Evolutionary conservation across 495 filamentous ascomycete species (phyloP).

Genomic region (Podospora australis): DNA sequence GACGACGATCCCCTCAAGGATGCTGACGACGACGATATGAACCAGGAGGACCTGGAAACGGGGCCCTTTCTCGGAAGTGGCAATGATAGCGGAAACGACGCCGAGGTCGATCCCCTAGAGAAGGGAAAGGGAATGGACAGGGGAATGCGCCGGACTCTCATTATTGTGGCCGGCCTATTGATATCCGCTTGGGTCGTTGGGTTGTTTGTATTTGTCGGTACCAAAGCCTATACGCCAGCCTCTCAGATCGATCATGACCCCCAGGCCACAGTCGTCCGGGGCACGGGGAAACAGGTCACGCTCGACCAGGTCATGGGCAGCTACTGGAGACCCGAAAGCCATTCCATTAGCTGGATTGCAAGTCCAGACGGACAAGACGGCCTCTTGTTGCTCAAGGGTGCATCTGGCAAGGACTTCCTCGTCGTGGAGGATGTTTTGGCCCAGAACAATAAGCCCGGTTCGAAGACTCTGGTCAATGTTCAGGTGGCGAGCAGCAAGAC

Average conservation of each 20-base stretch:
- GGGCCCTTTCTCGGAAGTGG: slow-evolving; percentile 38
- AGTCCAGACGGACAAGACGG: slow-evolving; percentile 83
- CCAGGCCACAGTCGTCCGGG: slow-evolving; percentile 54
- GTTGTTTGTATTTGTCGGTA: slow-evolving; percentile 64
- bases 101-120: slow-evolving; percentile 5
- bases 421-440: slow-evolving; percentile 80
- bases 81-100: slow-evolving; percentile 10
- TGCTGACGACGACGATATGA: slow-evolving; percentile 32
- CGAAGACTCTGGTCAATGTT: slow-evolving; percentile 25
- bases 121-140: slow-evolving; percentile 47
- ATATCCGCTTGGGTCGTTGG: slow-evolving; percentile 75
- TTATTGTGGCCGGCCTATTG: slow-evolving; percentile 59
- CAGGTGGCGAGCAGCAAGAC: slow-evolving; percentile 47
- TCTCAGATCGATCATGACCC: slow-evolving; percentile 61
- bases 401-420: slow-evolving; percentile 58
- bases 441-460: slow-evolving; percentile 26
- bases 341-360: slow-evolving; percentile 81
- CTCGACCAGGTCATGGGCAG: slow-evolving; percentile 73
- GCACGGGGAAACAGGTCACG: slow-evolving; percentile 70
- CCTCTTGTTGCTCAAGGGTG: slow-evolving; percentile 62
- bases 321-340: slow-evolving; percentile 59
- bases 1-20: slow-evolving; percentile 45
- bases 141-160: slow-evolving; percentile 58
- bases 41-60: slow-evolving; percentile 38
- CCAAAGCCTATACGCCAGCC: slow-evolving; percentile 57